These are phyloP conservation scores for Boletus pseudo-olivaceus DNA, from an alignment of 768 basidiomycete genomes.

Conservation along the genomic window DNA sequence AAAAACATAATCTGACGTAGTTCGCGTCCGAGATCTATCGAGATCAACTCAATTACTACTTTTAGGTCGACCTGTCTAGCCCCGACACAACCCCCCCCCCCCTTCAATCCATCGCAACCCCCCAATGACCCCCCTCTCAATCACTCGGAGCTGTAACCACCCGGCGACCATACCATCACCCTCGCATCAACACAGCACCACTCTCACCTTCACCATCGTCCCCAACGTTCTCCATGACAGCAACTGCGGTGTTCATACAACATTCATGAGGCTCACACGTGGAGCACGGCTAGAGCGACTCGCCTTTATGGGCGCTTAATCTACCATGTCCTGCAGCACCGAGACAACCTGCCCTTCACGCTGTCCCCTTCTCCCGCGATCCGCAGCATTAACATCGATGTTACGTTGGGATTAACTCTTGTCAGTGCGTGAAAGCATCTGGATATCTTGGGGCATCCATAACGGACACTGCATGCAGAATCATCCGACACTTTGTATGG, in stretches of 20 bases:
- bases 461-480: too few species aligned
- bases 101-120: neutral
- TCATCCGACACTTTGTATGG: too few species aligned
- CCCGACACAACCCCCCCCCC: neutral
- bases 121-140: neutral
- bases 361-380: neutral
- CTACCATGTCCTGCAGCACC: neutral
- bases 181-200: neutral
- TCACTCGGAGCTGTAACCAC: too few species aligned
- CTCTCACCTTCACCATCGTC: neutral
- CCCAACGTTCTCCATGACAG: neutral
- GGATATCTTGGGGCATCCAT: too few species aligned
- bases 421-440: too few species aligned
- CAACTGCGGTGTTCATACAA: neutral
- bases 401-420: neutral
- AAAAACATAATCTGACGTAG: slow-evolving; percentile 22
- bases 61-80: neutral
- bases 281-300: neutral
- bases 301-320: neutral
- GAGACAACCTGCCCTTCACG: neutral
- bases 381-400: neutral
- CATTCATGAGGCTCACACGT: neutral
- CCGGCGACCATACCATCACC: neutral
- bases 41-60: slow-evolving; percentile 6
- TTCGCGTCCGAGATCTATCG: slow-evolving; percentile 1